A percentile compares a stretch with the other conserved stretches of the same genome.
phyloP scores from a whole-genome alignment of 169 alveolate species.

The Cryptosporidium muris region DNA sequence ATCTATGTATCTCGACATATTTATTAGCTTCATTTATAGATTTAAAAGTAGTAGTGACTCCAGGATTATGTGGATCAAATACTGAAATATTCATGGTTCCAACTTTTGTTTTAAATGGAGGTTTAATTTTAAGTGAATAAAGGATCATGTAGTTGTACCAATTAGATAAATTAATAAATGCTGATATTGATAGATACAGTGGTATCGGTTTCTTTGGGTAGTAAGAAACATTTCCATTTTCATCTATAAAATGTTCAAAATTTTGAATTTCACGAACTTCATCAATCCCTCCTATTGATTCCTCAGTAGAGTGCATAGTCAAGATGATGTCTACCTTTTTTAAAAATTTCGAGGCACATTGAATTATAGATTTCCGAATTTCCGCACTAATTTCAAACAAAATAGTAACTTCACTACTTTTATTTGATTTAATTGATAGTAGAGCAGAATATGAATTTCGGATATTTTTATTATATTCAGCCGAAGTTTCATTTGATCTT shows the following conservation, averaged over 20 bases:
- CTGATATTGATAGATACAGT: slow-evolving; percentile 28
- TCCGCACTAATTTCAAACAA: slow-evolving; percentile 37
- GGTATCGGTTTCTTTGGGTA: slow-evolving; percentile 45
- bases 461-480: neutral
- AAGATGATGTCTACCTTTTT: slow-evolving; percentile 25
- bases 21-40: slow-evolving; percentile 5
- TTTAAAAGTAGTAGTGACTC: neutral
- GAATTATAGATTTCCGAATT: slow-evolving; percentile 39
- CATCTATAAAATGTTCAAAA: slow-evolving; percentile 1
- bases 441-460: slow-evolving; percentile 45
- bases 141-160: slow-evolving; percentile 45
- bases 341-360: slow-evolving; percentile 31
- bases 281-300: slow-evolving; percentile 50
- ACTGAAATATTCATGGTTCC: slow-evolving; percentile 32
- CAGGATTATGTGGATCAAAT: slow-evolving; percentile 39
- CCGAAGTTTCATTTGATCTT: neutral
- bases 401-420: neutral
- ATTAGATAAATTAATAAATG: neutral
- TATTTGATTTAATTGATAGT: neutral
- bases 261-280: slow-evolving; percentile 54
- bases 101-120: slow-evolving; percentile 42
- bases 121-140: slow-evolving; percentile 22
- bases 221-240: slow-evolving; percentile 29
- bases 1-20: neutral
- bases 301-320: slow-evolving; percentile 35